Evolutionary conservation across 106 monocot genomes (phyloP), one percentile per base, ranked within the genome.

Genomic region (Acorus calamus): DNA sequence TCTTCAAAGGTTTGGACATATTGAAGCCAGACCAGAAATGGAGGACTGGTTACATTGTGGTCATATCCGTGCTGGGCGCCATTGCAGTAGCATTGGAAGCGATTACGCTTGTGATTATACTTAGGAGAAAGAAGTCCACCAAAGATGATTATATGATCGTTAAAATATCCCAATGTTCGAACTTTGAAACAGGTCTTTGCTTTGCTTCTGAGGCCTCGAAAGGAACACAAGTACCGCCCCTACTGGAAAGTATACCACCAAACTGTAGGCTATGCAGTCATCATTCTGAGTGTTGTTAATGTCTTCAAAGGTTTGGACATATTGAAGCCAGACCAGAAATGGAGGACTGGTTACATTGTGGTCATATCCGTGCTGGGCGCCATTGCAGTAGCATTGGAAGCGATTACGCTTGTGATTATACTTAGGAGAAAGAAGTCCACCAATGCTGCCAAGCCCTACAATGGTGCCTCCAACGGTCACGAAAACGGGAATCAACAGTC

Each of bases 221-320:
- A 71, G 71, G 71, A 71, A 9, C 55, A 64, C 63, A 71, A 64
- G 56, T 56, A 41, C 6, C 53, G 71, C 7, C 14, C 9, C 8
- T 63, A 42, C 63, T 71, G 71, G 71, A 71, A 71, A 8, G n/a
- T 55, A 12, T 71, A 71, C 54, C 71, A 71, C 55, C 49, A 63
- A 44, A 14, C 7, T 0, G 71, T 64, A 11, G 71, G 71, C 28
- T 71, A 71, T 52, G 46, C 46, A 3, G 61, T 64, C 6, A 64
- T 71, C 4, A n/a, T 71, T 5, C 11, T 71, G 47, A 47, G 71
- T 2, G 14, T 71, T 0, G 4, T 71, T 63, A 63, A 71, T 14
- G 61, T 63, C 8, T 64, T 71, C 63, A 56, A 64, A 56, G 71
- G 71, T 9, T 9, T 71, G 7, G 3, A 42, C 6, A 71, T 71